These are phyloP conservation scores for Linanthus parryae DNA, from an alignment of 148 eudicot species.

Conservation along the genomic window DNA sequence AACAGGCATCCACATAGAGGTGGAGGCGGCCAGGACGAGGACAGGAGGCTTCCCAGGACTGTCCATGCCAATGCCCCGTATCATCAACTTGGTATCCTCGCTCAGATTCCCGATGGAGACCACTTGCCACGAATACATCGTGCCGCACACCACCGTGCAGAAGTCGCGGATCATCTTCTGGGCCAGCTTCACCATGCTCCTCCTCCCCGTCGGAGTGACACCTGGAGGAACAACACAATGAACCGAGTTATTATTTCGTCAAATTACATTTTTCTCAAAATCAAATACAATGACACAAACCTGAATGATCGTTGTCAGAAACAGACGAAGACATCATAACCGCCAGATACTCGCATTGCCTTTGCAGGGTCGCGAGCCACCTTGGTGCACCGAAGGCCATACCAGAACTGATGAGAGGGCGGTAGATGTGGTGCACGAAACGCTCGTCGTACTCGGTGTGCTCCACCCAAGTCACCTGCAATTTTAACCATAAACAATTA, in stretches of 20 bases:
- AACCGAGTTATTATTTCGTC: neutral
- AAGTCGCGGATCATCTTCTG: constrained; percentile 39
- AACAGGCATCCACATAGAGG: constrained; percentile 34
- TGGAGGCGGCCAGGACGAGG: constrained; percentile 33
- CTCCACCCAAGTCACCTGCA: constrained; percentile 86
- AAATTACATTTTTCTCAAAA: neutral
- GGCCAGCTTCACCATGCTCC: constrained; percentile 29
- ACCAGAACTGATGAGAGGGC: constrained; percentile 57
- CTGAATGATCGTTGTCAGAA: constrained; percentile 29
- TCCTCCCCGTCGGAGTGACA: constrained; percentile 20
- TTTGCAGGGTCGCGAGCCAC: constrained; percentile 59
- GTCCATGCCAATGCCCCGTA: constrained; percentile 26
- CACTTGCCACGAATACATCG: constrained; percentile 30
- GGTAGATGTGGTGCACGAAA: constrained; percentile 38
- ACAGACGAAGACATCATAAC: constrained; percentile 25
- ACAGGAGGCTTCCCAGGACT: constrained; percentile 36
- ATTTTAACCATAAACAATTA: too few species aligned
- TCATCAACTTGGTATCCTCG: constrained; percentile 22
- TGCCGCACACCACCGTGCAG: constrained; percentile 35
- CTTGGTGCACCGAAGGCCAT: constrained; percentile 68
- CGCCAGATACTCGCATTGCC: constrained; percentile 48
- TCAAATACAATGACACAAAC: too few species aligned
- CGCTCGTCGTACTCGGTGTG: constrained; percentile 67
- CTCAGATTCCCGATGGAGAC: constrained; percentile 19
- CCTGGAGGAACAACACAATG: constrained; percentile 16